These are phyloP conservation scores for Tulasnella sp. DNA, from an alignment of 768 basidiomycete genomes.

Conservation along the genomic window DNA sequence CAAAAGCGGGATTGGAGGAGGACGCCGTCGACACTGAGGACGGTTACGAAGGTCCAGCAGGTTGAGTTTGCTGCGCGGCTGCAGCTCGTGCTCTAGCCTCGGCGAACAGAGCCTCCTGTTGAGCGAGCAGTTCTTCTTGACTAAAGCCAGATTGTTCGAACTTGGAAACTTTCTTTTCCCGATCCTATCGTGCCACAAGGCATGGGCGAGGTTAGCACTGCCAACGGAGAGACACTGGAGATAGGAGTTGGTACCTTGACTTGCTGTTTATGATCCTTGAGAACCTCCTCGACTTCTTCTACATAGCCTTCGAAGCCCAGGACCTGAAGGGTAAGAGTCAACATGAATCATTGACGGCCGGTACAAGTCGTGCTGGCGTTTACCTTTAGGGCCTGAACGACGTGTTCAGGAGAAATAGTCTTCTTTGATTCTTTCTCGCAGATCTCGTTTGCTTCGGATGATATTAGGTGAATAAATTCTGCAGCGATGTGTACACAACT, in stretches of 20 bases:
- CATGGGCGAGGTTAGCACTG: not conserved
- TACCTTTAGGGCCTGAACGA: slow-evolving; percentile 84
- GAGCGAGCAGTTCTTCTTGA: slow-evolving; percentile 77
- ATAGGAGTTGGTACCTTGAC: slow-evolving; percentile 57
- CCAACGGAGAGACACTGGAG: not conserved
- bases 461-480: slow-evolving; percentile 98
- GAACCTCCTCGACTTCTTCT: slow-evolving; percentile 80
- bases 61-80: not conserved
- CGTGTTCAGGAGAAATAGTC: slow-evolving; percentile 97
- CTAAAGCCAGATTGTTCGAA: slow-evolving; percentile 82
- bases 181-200: slow-evolving; percentile 48
- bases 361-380: slow-evolving; percentile 21
- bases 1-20: not conserved
- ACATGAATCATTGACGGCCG: not conserved
- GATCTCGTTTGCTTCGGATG: slow-evolving; percentile 94
- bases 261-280: slow-evolving; percentile 94
- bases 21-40: not conserved
- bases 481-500: slow-evolving; percentile 10
- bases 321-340: slow-evolving; percentile 42
- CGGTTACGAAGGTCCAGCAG: not conserved
- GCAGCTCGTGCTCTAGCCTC: slow-evolving; percentile 52
- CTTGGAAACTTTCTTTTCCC: slow-evolving; percentile 88
- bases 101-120: slow-evolving; percentile 91
- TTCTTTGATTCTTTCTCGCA: slow-evolving; percentile 98
- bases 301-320: slow-evolving; percentile 91